phyloP scores from a whole-genome alignment of 345 rosid species.

The Syzygium grande region DNA sequence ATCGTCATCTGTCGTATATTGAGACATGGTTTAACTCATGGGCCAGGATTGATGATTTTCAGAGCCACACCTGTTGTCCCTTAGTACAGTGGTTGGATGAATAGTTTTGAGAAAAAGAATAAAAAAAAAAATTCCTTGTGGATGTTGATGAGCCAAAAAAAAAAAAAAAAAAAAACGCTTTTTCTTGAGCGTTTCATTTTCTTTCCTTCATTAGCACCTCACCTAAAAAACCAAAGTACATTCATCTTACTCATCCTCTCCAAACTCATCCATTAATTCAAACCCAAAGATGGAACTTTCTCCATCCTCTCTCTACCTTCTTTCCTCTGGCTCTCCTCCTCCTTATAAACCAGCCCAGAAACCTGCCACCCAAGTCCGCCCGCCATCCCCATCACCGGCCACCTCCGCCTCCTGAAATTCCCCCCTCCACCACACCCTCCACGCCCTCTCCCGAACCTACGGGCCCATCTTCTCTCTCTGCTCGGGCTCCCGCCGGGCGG shows the following conservation, averaged over 20 bases:
- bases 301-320: not conserved
- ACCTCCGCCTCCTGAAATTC: constrained; percentile 5
- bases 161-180: no score
- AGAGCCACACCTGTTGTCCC: no score
- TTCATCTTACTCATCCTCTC: not conserved
- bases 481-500: constrained; percentile 7
- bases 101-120: no score
- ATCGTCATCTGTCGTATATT: no score
- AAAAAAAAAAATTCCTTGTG: no score
- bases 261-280: not conserved
- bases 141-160: no score
- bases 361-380: constrained; percentile 2
- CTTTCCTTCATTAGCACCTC: no score
- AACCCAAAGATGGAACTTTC: not conserved
- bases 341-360: not conserved
- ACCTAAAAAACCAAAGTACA: no score
- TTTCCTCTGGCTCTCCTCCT: not conserved
- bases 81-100: no score
- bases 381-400: constrained; percentile 8
- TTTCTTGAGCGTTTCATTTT: no score
- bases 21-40: no score
- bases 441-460: not conserved
- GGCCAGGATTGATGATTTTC: no score
- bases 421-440: constrained; percentile 6
- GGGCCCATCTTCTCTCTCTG: constrained; percentile 19